phyloP scores from a whole-genome alignment of 129 eudicot species.

The Mikania micrantha region DNA sequence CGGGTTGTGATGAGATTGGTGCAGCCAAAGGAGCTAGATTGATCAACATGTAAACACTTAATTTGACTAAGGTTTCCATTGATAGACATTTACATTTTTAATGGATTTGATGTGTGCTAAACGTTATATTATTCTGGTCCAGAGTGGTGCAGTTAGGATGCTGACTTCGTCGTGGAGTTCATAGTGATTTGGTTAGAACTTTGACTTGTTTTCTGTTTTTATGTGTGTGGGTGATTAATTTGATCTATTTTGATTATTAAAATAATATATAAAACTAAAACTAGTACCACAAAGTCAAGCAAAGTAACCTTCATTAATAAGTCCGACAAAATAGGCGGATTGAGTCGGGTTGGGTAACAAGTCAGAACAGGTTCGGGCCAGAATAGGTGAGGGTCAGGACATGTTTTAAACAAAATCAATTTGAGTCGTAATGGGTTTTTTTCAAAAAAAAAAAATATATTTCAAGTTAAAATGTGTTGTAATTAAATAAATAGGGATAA shows the following conservation, averaged over 20 bases:
- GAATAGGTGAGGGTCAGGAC: too few species aligned
- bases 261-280: background rate
- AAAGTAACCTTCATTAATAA: too few species aligned
- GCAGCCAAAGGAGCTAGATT: constrained; percentile 15
- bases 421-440: too few species aligned
- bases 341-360: too few species aligned
- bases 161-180: constrained; percentile 3
- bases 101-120: constrained; percentile 1
- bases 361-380: too few species aligned
- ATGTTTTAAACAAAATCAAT: too few species aligned
- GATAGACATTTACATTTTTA: background rate
- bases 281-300: background rate
- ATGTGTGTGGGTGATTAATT: background rate
- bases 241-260: background rate
- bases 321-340: too few species aligned
- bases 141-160: constrained; percentile 16
- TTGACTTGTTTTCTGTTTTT: background rate
- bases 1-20: background rate
- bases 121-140: constrained; percentile 3
- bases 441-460: too few species aligned
- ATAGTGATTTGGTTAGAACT: constrained; percentile 9
- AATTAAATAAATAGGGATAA: too few species aligned
- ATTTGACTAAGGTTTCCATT: constrained; percentile 5
- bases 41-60: constrained; percentile 5
- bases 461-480: too few species aligned